Conservation (phyloP, 1,284 basidiomycete species). For the Ceratorhiza oryzae-sativae region DNA sequence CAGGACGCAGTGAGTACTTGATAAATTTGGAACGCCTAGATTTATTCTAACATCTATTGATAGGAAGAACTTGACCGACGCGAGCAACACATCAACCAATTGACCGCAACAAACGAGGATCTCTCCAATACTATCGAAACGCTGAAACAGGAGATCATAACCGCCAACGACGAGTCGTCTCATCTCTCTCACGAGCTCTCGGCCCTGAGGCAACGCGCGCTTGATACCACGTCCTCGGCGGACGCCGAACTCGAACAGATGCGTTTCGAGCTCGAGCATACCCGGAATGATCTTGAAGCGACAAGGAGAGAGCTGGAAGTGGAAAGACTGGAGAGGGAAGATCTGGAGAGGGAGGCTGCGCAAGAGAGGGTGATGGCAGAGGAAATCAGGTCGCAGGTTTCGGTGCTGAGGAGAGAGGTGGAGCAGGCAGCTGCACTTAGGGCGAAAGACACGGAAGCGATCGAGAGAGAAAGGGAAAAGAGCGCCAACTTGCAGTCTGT, state of each 20-base stretch:
- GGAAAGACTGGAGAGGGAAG: constrained; percentile 82
- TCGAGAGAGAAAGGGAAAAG: constrained; percentile 77
- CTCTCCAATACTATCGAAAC: constrained; percentile 73
- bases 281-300: constrained; percentile 71
- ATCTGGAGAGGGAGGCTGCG: constrained; percentile 82
- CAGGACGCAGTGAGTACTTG: constrained; percentile 87
- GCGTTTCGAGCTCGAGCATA: constrained; percentile 69
- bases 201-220: constrained; percentile 58
- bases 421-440: constrained; percentile 67
- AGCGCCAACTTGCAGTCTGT: constrained; percentile 89
- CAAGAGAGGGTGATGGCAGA: constrained; percentile 78
- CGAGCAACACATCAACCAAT: constrained; percentile 78
- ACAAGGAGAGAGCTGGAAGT: constrained; percentile 83
- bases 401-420: constrained; percentile 68
- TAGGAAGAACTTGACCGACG: constrained; percentile 96
- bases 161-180: constrained; percentile 75
- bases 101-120: constrained; percentile 78
- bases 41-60: constrained; percentile 16
- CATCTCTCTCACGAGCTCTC: constrained; percentile 74
- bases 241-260: constrained; percentile 69
- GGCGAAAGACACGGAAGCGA: constrained; percentile 58
- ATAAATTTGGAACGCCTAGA: not conserved
- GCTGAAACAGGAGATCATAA: constrained; percentile 77
- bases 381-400: constrained; percentile 64
- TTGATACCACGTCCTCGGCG: constrained; percentile 41